Percentiles rank a stretch among this genome's conserved stretches.
These are phyloP conservation scores for Umbelopsis sp. DNA, from an alignment of 192 early-diverging fungal species.

Conservation along the genomic window DNA sequence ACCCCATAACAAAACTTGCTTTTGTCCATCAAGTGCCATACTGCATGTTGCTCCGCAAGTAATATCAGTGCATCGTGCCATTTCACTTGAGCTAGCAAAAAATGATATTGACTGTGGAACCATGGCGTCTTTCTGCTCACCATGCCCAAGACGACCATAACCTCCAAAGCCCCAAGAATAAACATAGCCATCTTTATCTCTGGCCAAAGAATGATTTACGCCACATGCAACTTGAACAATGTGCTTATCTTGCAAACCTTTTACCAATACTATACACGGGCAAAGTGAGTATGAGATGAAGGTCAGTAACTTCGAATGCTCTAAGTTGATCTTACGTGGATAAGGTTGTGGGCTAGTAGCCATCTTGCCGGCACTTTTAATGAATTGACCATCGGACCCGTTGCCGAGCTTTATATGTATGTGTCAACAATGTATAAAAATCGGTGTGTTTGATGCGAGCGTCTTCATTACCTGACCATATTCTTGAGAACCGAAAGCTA, in stretches of 20 bases:
- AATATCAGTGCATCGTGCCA: constrained; percentile 39
- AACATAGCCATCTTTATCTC: constrained; percentile 53
- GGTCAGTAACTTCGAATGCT: not conserved
- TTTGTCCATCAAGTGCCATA: constrained; percentile 50
- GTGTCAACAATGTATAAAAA: not conserved
- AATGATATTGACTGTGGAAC: constrained; percentile 44
- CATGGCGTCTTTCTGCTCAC: constrained; percentile 54
- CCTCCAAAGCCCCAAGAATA: constrained; percentile 71
- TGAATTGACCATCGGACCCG: constrained; percentile 45
- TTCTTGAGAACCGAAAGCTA: constrained; percentile 54
- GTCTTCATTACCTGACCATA: constrained; percentile 44
- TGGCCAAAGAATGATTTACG: constrained; percentile 62
- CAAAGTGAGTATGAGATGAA: not conserved
- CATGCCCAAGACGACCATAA: constrained; percentile 64
- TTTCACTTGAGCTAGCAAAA: constrained; percentile 40
- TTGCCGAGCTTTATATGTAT: constrained; percentile 44
- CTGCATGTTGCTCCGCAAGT: constrained; percentile 51
- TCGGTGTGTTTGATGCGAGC: not conserved
- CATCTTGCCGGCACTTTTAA: constrained; percentile 47
- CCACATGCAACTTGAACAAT: constrained; percentile 63
- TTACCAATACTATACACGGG: constrained; percentile 32
- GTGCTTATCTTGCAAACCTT: constrained; percentile 31
- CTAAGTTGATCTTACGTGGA: constrained; percentile 38
- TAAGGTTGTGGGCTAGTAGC: constrained; percentile 41
- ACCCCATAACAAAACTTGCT: constrained; percentile 51